Conservation (phyloP, 2,329 filamentous ascomycete species). For the Xylariaceae sp. region DNA sequence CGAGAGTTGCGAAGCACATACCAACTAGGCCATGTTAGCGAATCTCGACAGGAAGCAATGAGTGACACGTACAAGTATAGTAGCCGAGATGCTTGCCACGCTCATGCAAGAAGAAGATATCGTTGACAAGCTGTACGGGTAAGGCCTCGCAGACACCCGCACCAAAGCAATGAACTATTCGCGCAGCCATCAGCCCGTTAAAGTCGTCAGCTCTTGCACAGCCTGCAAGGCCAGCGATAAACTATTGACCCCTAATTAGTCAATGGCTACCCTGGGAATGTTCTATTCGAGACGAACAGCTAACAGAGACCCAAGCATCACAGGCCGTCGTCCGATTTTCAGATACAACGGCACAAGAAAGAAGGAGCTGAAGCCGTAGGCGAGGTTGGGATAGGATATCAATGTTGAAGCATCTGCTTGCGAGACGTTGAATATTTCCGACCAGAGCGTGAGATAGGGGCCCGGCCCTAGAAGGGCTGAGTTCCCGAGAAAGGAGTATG, state of each 20-base stretch:
- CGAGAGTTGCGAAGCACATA: constrained; percentile 58
- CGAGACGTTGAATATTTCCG: constrained; percentile 54
- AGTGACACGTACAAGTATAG: constrained; percentile 50
- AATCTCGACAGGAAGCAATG: neutral
- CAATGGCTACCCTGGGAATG: too few relatives aligned
- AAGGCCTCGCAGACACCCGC: constrained; percentile 49
- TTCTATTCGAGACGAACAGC: constrained; percentile 32
- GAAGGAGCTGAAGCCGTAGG: constrained; percentile 60
- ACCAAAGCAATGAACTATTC: constrained; percentile 45
- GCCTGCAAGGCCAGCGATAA: constrained; percentile 45
- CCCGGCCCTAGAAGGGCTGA: constrained; percentile 58
- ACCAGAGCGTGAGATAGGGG: constrained; percentile 59
- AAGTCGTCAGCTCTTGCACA: constrained; percentile 42
- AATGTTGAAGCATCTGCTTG: constrained; percentile 56
- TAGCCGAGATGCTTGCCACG: constrained; percentile 59
- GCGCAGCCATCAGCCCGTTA: constrained; percentile 42
- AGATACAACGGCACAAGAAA: constrained; percentile 61
- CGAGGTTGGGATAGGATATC: constrained; percentile 62
- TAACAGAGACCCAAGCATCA: constrained; percentile 46
- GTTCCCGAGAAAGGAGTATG: constrained; percentile 63
- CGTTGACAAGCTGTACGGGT: constrained; percentile 50
- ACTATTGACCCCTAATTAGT: constrained; percentile 29
- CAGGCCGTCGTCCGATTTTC: constrained; percentile 47
- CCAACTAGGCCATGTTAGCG: constrained; percentile 42
- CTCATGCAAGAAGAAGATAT: constrained; percentile 51